Conservation (phyloP, 306 rosid species). For the Ceratonia siliqua region DNA sequence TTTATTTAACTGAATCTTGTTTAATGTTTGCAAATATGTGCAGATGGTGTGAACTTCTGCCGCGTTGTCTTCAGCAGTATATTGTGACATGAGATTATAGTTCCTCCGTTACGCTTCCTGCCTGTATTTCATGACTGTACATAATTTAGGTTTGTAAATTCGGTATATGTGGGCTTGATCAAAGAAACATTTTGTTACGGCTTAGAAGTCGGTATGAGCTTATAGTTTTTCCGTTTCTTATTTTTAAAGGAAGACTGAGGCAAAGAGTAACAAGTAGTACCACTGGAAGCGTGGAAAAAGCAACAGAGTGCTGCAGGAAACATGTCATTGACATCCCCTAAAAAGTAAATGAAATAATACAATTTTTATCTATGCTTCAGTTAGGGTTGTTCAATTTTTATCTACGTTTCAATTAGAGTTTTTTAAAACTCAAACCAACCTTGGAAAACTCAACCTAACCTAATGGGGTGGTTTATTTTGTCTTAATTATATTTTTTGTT, state of each 20-base stretch:
- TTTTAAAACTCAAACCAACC: too few species aligned
- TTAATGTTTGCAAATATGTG: conserved; percentile 36
- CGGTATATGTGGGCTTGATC: conserved; percentile 39
- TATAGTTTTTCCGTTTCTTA: conserved; percentile 19
- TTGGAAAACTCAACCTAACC: too few species aligned
- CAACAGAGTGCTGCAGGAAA: conserved; percentile 9
- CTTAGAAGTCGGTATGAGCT: conserved; percentile 28
- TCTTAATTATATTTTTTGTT: too few species aligned
- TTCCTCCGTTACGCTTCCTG: conserved; percentile 31
- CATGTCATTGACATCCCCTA: background rate
- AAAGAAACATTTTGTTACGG: conserved; percentile 34
- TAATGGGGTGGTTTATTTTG: too few species aligned
- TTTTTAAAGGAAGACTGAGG: conserved; percentile 35
- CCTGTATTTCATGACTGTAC: conserved; percentile 47
- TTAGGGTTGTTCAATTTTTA: too few species aligned
- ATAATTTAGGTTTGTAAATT: conserved; percentile 63
- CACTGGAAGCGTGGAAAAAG: conserved; percentile 19
- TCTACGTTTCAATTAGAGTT: too few species aligned
- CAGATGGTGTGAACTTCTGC: conserved; percentile 55
- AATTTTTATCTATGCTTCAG: conserved; percentile 1
- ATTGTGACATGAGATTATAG: conserved; percentile 26
- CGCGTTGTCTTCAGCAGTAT: conserved; percentile 33
- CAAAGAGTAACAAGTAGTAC: conserved; percentile 18
- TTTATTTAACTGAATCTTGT: too few species aligned
- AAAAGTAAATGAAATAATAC: conserved; percentile 14